Percentiles rank a stretch among this genome's conserved stretches.
These are phyloP conservation scores for Solanum habrochaites DNA, from an alignment of 257 asterid species.

Conservation along the genomic window DNA sequence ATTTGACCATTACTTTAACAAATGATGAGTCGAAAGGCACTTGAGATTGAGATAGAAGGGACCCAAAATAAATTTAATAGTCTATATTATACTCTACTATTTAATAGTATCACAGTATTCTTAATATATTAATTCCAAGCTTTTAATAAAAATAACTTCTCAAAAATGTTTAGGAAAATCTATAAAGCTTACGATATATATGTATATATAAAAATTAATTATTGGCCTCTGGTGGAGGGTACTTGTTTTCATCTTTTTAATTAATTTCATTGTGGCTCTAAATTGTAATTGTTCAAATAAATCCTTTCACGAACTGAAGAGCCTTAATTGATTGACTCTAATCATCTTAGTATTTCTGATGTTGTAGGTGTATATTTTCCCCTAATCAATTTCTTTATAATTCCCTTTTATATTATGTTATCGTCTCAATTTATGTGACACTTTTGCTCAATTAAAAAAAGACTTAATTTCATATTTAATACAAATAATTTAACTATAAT, in stretches of 20 bases:
- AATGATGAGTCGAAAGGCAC: slow-evolving; percentile 53
- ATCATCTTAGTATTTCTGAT: background rate
- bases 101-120: background rate
- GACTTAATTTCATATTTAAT: too few relatives aligned
- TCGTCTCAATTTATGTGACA: background rate
- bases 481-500: background rate
- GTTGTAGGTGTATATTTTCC: background rate
- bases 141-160: background rate
- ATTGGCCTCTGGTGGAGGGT: background rate
- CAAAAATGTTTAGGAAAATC: too few relatives aligned
- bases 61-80: slow-evolving; percentile 9
- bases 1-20: slow-evolving; percentile 10
- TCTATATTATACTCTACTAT: slow-evolving; percentile 8
- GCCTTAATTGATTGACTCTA: background rate
- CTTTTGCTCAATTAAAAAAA: background rate
- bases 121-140: background rate
- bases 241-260: background rate
- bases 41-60: slow-evolving; percentile 36
- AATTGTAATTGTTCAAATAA: background rate
- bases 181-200: background rate
- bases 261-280: background rate
- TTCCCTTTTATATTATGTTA: background rate
- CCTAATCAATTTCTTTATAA: background rate
- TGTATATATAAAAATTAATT: background rate
- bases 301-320: background rate